phyloP scores from a whole-genome alignment of 768 basidiomycete genomes.

The Coprinopsis marcescibilis region DNA sequence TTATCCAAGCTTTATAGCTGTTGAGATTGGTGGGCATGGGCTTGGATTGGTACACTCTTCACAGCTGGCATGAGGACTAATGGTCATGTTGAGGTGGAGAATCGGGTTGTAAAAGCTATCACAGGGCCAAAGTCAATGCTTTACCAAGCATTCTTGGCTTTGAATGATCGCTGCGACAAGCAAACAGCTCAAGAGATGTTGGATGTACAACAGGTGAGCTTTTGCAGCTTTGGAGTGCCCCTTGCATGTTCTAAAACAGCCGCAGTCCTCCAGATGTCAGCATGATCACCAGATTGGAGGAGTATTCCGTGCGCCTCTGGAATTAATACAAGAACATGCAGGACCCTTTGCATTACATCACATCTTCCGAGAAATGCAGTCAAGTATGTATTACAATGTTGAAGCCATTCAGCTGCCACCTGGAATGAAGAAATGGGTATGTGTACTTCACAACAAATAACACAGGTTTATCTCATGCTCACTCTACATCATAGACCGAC shows the following conservation, averaged over 20 bases:
- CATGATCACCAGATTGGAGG: constrained; percentile 21
- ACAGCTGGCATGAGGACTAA: constrained; percentile 29
- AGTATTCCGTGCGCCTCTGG: constrained; percentile 21
- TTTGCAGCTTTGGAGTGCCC: neutral
- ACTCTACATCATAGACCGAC: neutral
- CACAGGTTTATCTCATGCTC: neutral
- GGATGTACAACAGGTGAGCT: constrained; percentile 16
- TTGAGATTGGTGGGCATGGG: constrained; percentile 29
- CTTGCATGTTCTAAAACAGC: neutral
- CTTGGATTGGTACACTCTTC: constrained; percentile 23
- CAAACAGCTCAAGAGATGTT: constrained; percentile 18
- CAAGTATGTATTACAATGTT: constrained; percentile 23
- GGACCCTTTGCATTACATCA: constrained; percentile 27
- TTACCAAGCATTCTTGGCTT: constrained; percentile 18
- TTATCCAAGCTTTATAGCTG: constrained; percentile 24
- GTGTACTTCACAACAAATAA: constrained; percentile 1
- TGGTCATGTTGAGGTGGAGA: constrained; percentile 26
- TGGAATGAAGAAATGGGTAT: constrained; percentile 23
- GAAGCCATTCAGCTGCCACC: constrained; percentile 20
- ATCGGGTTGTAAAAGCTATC: constrained; percentile 22
- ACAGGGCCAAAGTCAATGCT: constrained; percentile 20
- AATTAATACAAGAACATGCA: constrained; percentile 17
- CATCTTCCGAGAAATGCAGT: constrained; percentile 25
- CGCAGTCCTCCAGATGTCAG: constrained; percentile 16
- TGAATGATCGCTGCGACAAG: constrained; percentile 19